phyloP scores from a whole-genome alignment of 2,329 filamentous ascomycete genomes.

The Phialophora verrucosa region DNA sequence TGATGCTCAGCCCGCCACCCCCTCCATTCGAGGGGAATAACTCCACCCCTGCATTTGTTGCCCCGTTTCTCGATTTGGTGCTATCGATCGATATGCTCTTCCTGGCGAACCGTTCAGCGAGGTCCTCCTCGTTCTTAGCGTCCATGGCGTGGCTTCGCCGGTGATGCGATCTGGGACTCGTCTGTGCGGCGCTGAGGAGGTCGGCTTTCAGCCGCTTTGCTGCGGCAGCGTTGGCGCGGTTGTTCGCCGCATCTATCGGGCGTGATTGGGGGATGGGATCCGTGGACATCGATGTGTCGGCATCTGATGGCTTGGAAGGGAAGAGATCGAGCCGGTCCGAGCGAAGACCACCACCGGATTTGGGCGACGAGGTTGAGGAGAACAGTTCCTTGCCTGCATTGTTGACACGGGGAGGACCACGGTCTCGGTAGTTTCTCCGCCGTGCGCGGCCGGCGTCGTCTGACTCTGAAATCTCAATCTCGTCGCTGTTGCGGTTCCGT shows the following conservation, averaged over 20 bases:
- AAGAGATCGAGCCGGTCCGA: constrained; percentile 49
- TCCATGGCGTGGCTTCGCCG: constrained; percentile 60
- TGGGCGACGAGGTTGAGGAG: constrained; percentile 49
- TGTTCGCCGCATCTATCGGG: constrained; percentile 29
- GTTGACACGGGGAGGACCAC: constrained; percentile 47
- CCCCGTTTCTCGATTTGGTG: constrained; percentile 35
- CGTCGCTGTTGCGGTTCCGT: constrained; percentile 51
- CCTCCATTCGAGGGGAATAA: constrained; percentile 44
- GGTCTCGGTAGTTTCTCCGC: constrained; percentile 51
- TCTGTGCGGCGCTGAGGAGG: constrained; percentile 58
- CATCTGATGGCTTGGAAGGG: constrained; percentile 47
- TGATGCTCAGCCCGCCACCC: constrained; percentile 61
- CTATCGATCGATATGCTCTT: constrained; percentile 40
- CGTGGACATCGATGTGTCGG: constrained; percentile 30
- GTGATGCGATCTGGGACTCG: constrained; percentile 48
- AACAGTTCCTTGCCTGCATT: constrained; percentile 66
- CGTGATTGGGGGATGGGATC: constrained; percentile 52
- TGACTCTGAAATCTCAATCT: constrained; percentile 50
- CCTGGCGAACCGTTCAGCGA: constrained; percentile 42
- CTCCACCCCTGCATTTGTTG: constrained; percentile 45
- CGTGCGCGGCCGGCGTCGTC: constrained; percentile 42
- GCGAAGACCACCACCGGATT: constrained; percentile 44
- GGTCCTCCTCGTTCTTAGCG: constrained; percentile 60
- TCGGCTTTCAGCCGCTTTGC: constrained; percentile 58
- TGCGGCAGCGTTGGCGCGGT: constrained; percentile 38